Conservation (phyloP, 495 filamentous ascomycete species). For the Hypomontagnella monticulosa region DNA sequence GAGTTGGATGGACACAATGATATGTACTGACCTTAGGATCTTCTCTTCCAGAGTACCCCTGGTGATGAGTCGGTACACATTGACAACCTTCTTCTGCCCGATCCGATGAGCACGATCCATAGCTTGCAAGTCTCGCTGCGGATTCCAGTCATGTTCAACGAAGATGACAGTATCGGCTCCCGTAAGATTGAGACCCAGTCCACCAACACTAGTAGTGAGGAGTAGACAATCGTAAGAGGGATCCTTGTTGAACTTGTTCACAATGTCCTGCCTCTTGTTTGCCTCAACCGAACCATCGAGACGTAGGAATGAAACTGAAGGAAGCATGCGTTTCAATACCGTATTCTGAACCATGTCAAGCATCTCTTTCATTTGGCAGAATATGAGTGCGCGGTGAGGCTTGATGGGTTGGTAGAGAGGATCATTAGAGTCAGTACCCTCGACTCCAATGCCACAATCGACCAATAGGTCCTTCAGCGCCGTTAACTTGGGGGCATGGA, state of each 20-base stretch:
- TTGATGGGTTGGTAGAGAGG: conserved; percentile 77
- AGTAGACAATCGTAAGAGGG: conserved; percentile 93
- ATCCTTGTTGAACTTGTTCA: conserved; percentile 98
- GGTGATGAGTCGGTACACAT: conserved; percentile 97
- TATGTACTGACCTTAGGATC: conserved; percentile 68
- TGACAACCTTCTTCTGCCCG: conserved; percentile 99
- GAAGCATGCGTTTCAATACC: conserved; percentile 85
- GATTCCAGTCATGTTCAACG: conserved; percentile 99
- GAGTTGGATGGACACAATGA: conserved; percentile 45
- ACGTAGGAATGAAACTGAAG: conserved; percentile 86
- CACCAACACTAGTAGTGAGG: conserved; percentile 93
- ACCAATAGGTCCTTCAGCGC: conserved; percentile 89
- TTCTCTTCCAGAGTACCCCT: conserved; percentile 97
- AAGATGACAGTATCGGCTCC: conserved; percentile 99
- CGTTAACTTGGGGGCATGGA: conserved; percentile 91
- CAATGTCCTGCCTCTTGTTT: conserved; percentile 89
- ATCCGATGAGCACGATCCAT: conserved; percentile 99
- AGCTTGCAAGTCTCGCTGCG: conserved; percentile 97
- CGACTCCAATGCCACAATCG: conserved; percentile 92
- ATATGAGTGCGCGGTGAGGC: conserved; percentile 93
- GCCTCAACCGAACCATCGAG: conserved; percentile 93
- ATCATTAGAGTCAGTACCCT: conserved; percentile 71
- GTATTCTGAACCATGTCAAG: conserved; percentile 96
- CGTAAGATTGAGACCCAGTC: conserved; percentile 92
- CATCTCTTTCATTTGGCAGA: conserved; percentile 99